Evolutionary conservation across 176 grass and related monocot species (phyloP), one percentile per base, ranked within the genome.

Genomic region (Zoysia pacifica): DNA sequence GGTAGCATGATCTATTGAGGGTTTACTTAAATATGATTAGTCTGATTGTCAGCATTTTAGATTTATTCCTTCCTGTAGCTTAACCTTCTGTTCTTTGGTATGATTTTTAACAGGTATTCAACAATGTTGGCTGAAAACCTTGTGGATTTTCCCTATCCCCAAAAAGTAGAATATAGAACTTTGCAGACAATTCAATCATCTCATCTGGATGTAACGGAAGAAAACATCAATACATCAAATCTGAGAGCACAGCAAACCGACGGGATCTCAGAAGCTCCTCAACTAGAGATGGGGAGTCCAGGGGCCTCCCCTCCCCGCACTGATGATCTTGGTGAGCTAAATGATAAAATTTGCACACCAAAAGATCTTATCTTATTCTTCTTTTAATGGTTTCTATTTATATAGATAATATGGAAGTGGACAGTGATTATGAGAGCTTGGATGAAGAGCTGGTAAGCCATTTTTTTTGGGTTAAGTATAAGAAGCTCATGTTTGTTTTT

Each of bases 91-190:
- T 87, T 55, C 28, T 89, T 80, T 69, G 51, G 43, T 83, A 47
- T 60, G 15, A 73, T 69, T 3, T 50, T 90, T 52, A 18, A 18
- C 52, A 99, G 96, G 80, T 99, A 99, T 89, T 99, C 96, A 1
- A 99, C 96, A 85, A 99, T 99, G 96, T 79, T 99, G 81, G 96
- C 96, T 41, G 96, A 99, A 91, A 99, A 99, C 71, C 96, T 99
- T 43, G 88, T 99, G 56, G 82, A 94, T 47, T 68, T 82, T 74
- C 77, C 84, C 18, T 90, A 65, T 84, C 68, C 77, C 39, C 83
- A 80, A 75, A 94, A 81, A 81, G 55, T 64, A 82, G 83, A 76
- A 58, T 84, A 74, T 62, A 79, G 39, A 48, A 66, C 50, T 69
- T 66, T 66, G 68, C 69, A 72, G 78, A n/a, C 58, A 67, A 84